phyloP scores from a whole-genome alignment of 164 flowering plant genomes.

The Dillenia turbinata region DNA sequence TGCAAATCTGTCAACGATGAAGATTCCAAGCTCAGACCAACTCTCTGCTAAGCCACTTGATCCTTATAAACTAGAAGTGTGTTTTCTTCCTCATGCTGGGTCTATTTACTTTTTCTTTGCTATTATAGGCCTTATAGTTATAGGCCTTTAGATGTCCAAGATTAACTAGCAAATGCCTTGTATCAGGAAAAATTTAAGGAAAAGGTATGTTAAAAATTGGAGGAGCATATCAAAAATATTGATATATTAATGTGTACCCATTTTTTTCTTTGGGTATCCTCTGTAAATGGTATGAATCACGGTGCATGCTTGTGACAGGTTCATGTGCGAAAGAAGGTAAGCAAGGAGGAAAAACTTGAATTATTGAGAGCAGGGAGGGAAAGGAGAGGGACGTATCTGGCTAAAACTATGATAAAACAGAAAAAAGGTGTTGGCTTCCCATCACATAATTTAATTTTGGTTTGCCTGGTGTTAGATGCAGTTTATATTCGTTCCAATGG shows the following conservation, averaged over 20 bases:
- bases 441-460: not conserved
- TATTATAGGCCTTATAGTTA: not conserved
- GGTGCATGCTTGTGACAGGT: slow-evolving; percentile 27
- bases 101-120: not conserved
- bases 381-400: slow-evolving; percentile 68
- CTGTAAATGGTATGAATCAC: not conserved
- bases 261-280: not conserved
- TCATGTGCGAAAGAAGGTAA: slow-evolving; percentile 51
- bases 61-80: slow-evolving; percentile 73
- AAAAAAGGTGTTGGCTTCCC: slow-evolving; percentile 57
- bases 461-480: too few relatives aligned
- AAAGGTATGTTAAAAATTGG: too few relatives aligned
- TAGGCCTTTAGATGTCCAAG: too few relatives aligned
- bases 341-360: slow-evolving; percentile 70
- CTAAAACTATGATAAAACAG: slow-evolving; percentile 73
- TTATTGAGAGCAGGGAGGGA: slow-evolving; percentile 77
- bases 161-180: too few relatives aligned
- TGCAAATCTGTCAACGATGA: slow-evolving; percentile 29
- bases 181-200: too few relatives aligned
- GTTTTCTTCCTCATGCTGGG: slow-evolving; percentile 8
- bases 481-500: too few relatives aligned
- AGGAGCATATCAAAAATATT: too few relatives aligned
- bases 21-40: slow-evolving; percentile 64
- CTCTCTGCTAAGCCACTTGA: slow-evolving; percentile 65
- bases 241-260: not conserved